phyloP scores from a whole-genome alignment of 345 rosid species.

The Populus nigra region DNA sequence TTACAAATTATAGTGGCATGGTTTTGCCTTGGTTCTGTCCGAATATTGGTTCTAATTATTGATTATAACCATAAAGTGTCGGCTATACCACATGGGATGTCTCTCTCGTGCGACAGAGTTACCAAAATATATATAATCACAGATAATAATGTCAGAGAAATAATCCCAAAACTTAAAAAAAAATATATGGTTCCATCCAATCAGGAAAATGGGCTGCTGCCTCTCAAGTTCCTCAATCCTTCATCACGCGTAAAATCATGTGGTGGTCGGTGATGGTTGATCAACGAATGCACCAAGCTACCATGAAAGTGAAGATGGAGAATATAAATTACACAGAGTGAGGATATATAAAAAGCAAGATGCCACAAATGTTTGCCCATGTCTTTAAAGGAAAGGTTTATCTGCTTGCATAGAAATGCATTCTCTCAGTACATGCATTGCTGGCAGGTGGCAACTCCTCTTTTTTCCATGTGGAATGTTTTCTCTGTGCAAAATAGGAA shows the following conservation, averaged over 20 bases:
- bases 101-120: background rate
- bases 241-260: background rate
- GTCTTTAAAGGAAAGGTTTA: background rate
- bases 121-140: background rate
- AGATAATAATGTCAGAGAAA: background rate
- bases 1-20: background rate
- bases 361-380: background rate
- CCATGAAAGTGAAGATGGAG: background rate
- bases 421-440: background rate
- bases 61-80: constrained; percentile 2
- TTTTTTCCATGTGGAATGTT: background rate
- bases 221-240: background rate
- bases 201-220: background rate
- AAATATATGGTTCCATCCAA: background rate
- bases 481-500: background rate
- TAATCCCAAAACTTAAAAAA: background rate
- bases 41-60: background rate
- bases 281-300: background rate
- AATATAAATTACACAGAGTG: too few relatives aligned
- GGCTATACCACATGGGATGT: constrained; percentile 18
- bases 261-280: constrained; percentile 7
- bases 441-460: background rate
- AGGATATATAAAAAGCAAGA: background rate
- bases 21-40: constrained; percentile 8
- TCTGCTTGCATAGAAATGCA: background rate